These are phyloP conservation scores for Coniella lustricola DNA, from an alignment of 2,329 filamentous ascomycete genomes.

Conservation along the genomic window DNA sequence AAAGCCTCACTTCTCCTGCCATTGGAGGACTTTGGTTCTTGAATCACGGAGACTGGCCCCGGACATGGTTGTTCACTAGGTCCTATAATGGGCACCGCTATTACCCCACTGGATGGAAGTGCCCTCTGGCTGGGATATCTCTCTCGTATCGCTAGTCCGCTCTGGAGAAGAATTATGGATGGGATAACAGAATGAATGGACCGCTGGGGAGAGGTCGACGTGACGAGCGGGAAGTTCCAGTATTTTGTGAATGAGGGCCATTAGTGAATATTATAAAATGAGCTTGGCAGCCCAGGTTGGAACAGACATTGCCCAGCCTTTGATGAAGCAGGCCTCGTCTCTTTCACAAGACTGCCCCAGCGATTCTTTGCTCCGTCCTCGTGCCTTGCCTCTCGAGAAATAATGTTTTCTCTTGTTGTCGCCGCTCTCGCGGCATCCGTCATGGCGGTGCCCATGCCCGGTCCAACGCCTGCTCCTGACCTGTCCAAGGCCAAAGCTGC, in stretches of 20 bases:
- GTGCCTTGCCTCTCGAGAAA: background rate
- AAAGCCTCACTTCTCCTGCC: background rate
- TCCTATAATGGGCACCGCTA: too few relatives aligned
- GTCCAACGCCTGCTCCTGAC: slow-evolving; percentile 7
- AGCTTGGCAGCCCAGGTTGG: background rate
- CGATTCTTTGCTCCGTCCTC: background rate
- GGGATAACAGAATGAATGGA: background rate
- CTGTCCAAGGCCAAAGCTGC: slow-evolving; percentile 1
- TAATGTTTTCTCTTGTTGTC: slow-evolving; percentile 10
- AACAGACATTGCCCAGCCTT: background rate
- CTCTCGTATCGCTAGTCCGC: too few relatives aligned
- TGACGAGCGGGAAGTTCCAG: too few relatives aligned
- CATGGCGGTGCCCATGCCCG: slow-evolving; percentile 10
- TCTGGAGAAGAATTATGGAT: background rate
- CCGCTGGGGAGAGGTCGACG: background rate
- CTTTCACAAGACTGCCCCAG: background rate
- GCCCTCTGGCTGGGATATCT: too few relatives aligned
- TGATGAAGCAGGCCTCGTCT: background rate
- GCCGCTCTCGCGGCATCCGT: slow-evolving; percentile 14
- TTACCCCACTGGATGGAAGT: background rate
- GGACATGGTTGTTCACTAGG: slow-evolving; percentile 1
- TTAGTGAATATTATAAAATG: background rate
- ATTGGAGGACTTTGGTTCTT: slow-evolving; percentile 6
- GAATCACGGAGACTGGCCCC: background rate
- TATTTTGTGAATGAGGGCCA: background rate